Evolutionary conservation across 176 grass and related monocot species (phyloP).

Genomic region (Miscanthus lutarioriparius): DNA sequence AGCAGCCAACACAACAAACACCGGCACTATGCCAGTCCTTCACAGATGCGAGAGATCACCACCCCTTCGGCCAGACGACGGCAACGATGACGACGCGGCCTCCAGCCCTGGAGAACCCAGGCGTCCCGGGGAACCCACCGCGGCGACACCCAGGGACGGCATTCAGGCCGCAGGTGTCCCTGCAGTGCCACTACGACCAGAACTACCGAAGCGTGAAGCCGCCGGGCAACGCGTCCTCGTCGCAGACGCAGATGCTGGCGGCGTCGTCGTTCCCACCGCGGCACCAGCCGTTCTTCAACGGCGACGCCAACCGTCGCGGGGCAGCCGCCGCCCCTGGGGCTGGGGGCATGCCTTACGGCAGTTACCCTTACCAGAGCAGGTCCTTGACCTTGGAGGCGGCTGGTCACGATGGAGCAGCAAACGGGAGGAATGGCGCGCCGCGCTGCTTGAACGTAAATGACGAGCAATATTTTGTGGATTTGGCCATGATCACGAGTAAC

Average conservation of each 20-base stretch:
- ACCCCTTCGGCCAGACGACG: neutral
- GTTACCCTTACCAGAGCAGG: neutral
- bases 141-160: neutral
- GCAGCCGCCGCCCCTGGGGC: neutral
- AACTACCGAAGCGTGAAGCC: neutral
- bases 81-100: neutral
- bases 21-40: neutral
- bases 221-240: neutral
- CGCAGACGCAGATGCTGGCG: neutral
- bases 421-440: neutral
- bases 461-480: neutral
- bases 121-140: neutral
- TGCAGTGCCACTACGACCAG: neutral
- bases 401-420: neutral
- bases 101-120: neutral
- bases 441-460: neutral
- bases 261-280: neutral
- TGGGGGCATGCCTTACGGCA: no score
- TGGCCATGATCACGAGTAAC: neutral
- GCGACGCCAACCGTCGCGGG: neutral
- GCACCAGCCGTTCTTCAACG: neutral
- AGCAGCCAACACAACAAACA: neutral
- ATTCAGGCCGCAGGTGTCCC: neutral
- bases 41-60: neutral
- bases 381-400: neutral